phyloP scores from a whole-genome alignment of 1,284 basidiomycete genomes.

The Spongiforma sp. region DNA sequence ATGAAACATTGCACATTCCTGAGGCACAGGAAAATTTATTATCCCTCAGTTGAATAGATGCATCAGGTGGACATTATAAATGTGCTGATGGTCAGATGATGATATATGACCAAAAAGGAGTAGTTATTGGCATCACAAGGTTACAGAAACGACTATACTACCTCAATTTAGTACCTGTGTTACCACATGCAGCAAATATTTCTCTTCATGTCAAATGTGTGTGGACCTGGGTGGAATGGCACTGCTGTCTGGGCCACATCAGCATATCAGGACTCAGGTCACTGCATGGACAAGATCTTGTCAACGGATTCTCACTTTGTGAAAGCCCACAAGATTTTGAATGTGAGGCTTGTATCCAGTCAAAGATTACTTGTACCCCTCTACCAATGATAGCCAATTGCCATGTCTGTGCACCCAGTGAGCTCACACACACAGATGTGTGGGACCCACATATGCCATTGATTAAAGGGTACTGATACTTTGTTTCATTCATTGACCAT shows the following conservation, averaged over 20 bases:
- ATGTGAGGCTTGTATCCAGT: not conserved
- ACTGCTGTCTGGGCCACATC: not conserved
- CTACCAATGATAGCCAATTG: not conserved
- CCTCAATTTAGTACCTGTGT: not conserved
- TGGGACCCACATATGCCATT: not conserved
- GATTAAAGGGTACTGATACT: not conserved
- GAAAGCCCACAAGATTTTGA: not conserved
- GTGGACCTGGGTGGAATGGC: not conserved
- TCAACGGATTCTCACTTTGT: not conserved
- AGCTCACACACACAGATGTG: slow-evolving; percentile 3
- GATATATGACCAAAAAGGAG: not conserved
- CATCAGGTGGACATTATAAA: too few relatives aligned
- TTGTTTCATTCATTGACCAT: slow-evolving; percentile 1
- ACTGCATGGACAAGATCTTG: not conserved
- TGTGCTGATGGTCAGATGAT: too few relatives aligned
- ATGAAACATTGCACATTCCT: too few relatives aligned
- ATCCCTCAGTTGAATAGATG: too few relatives aligned
- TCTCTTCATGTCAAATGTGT: not conserved
- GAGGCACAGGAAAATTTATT: too few relatives aligned
- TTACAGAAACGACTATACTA: not conserved
- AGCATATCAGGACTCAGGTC: not conserved
- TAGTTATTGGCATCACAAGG: not conserved
- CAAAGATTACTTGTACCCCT: not conserved
- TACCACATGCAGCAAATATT: not conserved
- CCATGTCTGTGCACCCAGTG: not conserved